Base-by-base conservation (phyloP, 768 basidiomycete genomes). In the Leccinellum luteum region DNA sequence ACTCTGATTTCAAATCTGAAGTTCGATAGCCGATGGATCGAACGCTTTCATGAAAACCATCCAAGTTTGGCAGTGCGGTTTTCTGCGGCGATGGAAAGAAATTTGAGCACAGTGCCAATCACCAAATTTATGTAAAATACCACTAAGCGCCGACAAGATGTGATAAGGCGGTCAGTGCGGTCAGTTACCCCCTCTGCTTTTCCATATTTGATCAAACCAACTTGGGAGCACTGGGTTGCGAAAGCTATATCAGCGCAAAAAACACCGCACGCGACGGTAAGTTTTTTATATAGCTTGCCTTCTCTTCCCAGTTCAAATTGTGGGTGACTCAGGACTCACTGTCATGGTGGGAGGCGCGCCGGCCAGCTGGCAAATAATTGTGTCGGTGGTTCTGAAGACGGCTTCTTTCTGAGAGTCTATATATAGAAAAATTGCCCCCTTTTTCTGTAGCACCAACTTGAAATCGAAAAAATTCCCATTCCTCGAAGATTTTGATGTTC, bases 11-110 rank as follows among this genome's bases (percentile, higher is more conserved):
- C 31, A 4, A 25, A 30, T 60, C 63, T 43, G 47, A 50, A 23
- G 50, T 27, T n/a, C 4, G 32, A 25, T 57, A 43, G 41, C 41
- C 41, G 41, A 43, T 49, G 51, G 15, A 45, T 48, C 19, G 54
- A n/a, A n/a, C n/a, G n/a, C n/a, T n/a, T n/a, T n/a, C n/a, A 64
- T 67, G 55, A 59, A 55, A 50, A 48, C 28, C 31, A 5, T 32
- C 49, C 28, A 43, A 25, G 9, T 49, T 49, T 23, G 52, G 60
- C 66, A 51, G 34, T 55, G 52, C n/a, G 15, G 28, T 35, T 8
- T 19, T 52, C 28, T 48, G 47, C 47, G 51, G 54, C 12, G 6
- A 43, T 60, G 55, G 55, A 56, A 0, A 31, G 28, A 10, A 48
- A 7, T 13, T 41, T 9, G 19, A 19, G 41, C 47, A n/a, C 27